These are phyloP conservation scores for Coprinellus micaceus DNA, from an alignment of 768 basidiomycete genomes.

Conservation along the genomic window DNA sequence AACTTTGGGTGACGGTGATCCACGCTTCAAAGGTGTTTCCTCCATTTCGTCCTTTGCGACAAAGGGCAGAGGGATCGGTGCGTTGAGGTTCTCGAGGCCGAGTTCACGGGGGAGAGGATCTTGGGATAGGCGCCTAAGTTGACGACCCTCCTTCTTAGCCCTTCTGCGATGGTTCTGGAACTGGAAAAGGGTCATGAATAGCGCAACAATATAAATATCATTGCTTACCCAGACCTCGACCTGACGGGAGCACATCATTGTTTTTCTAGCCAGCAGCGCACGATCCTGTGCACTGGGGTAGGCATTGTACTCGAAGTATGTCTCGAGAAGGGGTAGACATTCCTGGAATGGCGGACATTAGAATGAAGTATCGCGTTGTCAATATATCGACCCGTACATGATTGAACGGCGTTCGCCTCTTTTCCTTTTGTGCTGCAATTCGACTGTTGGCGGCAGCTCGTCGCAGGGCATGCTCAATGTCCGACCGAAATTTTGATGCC, in stretches of 20 bases:
- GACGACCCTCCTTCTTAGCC: conserved; percentile 27
- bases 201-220: background rate
- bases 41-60: too few species aligned
- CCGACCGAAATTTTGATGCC: background rate
- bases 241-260: conserved; percentile 41
- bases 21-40: too few species aligned
- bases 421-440: too few species aligned
- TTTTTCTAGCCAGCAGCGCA: conserved; percentile 36
- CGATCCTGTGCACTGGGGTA: conserved; percentile 44
- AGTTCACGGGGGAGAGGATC: background rate
- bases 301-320: conserved; percentile 45
- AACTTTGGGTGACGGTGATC: too few species aligned
- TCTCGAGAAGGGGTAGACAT: conserved; percentile 41
- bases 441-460: background rate
- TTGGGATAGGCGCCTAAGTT: background rate
- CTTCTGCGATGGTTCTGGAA: conserved; percentile 53
- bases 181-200: conserved; percentile 22
- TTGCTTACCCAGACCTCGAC: conserved; percentile 52
- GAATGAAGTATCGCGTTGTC: too few species aligned
- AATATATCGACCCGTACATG: background rate
- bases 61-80: too few species aligned
- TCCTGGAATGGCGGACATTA: conserved; percentile 29
- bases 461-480: background rate
- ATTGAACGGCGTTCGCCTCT: conserved; percentile 1
- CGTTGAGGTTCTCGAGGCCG: background rate